Evolutionary conservation across 306 rosid genomes (phyloP).

Genomic region (Sicyos baderoa): DNA sequence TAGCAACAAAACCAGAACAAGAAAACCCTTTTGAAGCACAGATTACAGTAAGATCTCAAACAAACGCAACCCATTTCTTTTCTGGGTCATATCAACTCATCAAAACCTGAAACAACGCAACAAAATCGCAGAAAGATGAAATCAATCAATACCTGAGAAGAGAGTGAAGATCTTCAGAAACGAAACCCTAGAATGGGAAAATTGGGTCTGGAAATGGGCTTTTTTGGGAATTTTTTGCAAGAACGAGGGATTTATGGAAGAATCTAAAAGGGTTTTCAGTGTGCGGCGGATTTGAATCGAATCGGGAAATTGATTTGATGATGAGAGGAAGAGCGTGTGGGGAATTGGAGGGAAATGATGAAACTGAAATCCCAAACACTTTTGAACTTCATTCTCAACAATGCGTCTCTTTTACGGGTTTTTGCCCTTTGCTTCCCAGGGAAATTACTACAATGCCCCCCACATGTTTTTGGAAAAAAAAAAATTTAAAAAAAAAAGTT

Average conservation of each 20-base stretch:
- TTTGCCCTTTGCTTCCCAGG: neutral
- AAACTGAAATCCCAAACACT: neutral
- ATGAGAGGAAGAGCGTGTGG: neutral
- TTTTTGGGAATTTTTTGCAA: neutral
- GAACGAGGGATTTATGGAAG: neutral
- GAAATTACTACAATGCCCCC: neutral
- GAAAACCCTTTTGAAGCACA: neutral
- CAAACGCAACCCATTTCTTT: neutral
- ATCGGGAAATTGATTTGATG: neutral
- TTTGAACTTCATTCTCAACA: neutral
- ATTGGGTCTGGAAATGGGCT: neutral
- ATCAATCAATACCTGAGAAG: neutral
- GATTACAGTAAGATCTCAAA: neutral
- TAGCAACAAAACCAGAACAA: neutral
- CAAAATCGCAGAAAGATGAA: neutral
- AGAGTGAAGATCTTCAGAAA: neutral
- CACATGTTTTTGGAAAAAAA: neutral
- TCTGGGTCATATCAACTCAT: neutral
- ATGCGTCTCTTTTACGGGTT: constrained; percentile 8
- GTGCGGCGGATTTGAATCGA: constrained; percentile 9
- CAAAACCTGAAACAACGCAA: neutral
- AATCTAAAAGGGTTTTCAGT: neutral
- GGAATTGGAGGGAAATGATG: constrained; percentile 17
- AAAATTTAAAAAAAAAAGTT: too few species aligned
- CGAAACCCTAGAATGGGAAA: neutral